phyloP scores from a whole-genome alignment of 805 yeast species.

The Komagataella kurtzmanii region DNA sequence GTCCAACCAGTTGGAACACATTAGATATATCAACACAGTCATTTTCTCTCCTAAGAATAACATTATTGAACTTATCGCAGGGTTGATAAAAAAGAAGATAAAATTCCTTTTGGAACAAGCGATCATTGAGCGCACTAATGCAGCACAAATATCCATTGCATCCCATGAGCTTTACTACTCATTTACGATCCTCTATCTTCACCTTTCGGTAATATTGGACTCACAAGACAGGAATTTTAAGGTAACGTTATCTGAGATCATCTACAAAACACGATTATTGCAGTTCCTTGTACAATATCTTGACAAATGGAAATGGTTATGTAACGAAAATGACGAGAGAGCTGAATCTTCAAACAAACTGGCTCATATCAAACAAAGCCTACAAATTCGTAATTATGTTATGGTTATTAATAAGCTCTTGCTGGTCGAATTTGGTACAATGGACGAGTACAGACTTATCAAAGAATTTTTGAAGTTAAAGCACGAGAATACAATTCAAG shows the following conservation, averaged over 20 bases:
- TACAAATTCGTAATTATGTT: conserved; percentile 45
- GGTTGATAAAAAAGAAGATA: not conserved
- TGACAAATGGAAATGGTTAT: conserved; percentile 56
- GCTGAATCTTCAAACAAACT: conserved; percentile 7
- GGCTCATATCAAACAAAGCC: conserved; percentile 10
- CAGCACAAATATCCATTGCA: not conserved
- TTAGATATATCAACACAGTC: conserved; percentile 9
- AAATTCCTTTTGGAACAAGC: not conserved
- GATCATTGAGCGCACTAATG: not conserved
- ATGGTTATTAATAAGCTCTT: conserved; percentile 39
- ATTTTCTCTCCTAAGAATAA: conserved; percentile 5
- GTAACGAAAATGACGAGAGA: conserved; percentile 11
- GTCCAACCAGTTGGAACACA: conserved; percentile 10
- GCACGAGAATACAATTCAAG: conserved; percentile 16
- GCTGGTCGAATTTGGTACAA: conserved; percentile 51
- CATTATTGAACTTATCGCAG: conserved; percentile 2
- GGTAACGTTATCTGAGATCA: conserved; percentile 4
- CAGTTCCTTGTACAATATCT: conserved; percentile 31
- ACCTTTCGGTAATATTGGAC: conserved; percentile 4
- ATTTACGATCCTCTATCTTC: conserved; percentile 13
- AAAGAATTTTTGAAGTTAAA: conserved; percentile 31
- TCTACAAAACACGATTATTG: conserved; percentile 21
- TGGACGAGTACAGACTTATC: conserved; percentile 21
- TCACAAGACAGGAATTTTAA: conserved; percentile 1
- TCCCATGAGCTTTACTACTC: conserved; percentile 16